A percentile compares a stretch with the other conserved stretches of the same genome.
These are phyloP conservation scores for Neurospora sp. DNA, from an alignment of 495 filamentous ascomycete species.

Conservation along the genomic window DNA sequence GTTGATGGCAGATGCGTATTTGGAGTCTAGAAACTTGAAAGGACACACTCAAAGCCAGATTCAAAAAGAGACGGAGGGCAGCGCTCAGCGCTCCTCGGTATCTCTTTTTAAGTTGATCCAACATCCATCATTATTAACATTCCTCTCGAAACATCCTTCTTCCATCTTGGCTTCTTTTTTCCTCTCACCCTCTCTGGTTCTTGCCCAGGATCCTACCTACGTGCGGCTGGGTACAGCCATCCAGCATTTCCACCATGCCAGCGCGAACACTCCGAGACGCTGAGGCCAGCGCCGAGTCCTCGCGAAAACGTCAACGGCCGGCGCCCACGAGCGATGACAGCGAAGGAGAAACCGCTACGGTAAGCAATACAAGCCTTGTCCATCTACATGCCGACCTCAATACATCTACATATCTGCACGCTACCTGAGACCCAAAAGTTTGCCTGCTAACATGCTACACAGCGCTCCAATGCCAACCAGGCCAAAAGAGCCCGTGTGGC, in stretches of 20 bases:
- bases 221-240: background rate
- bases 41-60: background rate
- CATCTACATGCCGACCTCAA: background rate
- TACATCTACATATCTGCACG: background rate
- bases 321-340: constrained; percentile 27
- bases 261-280: background rate
- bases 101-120: background rate
- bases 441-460: background rate
- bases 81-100: background rate
- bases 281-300: constrained; percentile 12
- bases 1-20: background rate
- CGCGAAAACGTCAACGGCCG: constrained; percentile 25
- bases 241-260: background rate
- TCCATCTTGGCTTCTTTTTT: background rate
- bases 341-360: constrained; percentile 28
- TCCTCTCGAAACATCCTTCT: background rate
- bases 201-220: background rate
- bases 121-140: background rate
- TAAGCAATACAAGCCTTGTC: background rate
- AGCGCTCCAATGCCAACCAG: background rate
- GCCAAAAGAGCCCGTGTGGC: constrained; percentile 20
- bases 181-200: background rate
- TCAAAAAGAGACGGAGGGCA: background rate
- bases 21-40: background rate
- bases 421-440: background rate